Base-by-base conservation (phyloP, 78 protist genomes). In the Guillardia theta region DNA sequence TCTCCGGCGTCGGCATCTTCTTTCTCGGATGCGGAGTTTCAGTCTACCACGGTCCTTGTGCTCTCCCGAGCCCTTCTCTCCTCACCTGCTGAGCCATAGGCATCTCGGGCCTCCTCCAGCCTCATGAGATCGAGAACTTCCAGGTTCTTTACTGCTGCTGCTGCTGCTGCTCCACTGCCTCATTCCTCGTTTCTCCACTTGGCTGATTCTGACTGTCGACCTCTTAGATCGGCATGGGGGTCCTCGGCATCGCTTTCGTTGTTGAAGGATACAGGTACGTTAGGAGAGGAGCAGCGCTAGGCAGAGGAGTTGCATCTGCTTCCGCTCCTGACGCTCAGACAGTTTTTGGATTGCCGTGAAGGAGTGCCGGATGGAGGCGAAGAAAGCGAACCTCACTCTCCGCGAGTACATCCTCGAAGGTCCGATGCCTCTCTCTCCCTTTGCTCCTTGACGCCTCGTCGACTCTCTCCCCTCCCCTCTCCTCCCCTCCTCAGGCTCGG, bases 1-100 rank as follows among this genome's bases (percentile, higher is more conserved):
- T 93, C 48, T 93, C 95, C 22, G 96, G 96, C 58, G 93, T 95
- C 18, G 96, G 95, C 48, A 88, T 83, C 45, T 95, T 95, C 95
- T 92, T 95, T 48, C 94, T 95, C 47, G 96, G 96, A 27, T 77
- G 88, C 54, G 96, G 96, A 18, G 95, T 93, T 19, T n/a, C 94
- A 21, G 15, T 37, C 39, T 90, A 90, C 88, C 96, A 95, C 87
- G 96, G 95, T 70, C 87, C 87, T 4, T 64, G 15, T 64, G 36
- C 78, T 64, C 78, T 64, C 78, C 78, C 12, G 43, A 30, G 43
- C 78, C 12, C 27, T 64, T 64, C 78, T 22, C 78, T 64, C 78
- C 78, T 64, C 78, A 5, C 78, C 78, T 64, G 43, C n/a, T 15
- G 58, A 15, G 6, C 39, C 39, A 30, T 30, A 58, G 70, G 83